These are phyloP conservation scores for Breynia disticha DNA, from an alignment of 441 rosid genomes.

Conservation along the genomic window DNA sequence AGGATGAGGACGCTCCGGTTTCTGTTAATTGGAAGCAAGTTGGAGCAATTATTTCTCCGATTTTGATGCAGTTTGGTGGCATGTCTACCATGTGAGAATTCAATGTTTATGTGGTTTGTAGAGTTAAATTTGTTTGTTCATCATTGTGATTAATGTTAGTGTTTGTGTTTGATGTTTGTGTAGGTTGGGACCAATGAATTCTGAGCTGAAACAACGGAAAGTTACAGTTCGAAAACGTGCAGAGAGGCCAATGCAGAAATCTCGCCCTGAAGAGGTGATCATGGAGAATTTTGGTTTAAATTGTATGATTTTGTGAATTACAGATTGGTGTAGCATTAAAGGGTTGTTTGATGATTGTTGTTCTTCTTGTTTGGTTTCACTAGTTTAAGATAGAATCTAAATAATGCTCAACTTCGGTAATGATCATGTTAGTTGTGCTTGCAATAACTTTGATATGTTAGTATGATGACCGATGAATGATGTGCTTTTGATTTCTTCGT, in stretches of 20 bases:
- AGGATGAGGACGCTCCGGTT: constrained; percentile 21
- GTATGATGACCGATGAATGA: constrained; percentile 3
- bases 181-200: constrained; percentile 70
- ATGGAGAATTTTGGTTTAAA: background rate
- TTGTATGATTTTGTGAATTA: constrained; percentile 1
- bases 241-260: constrained; percentile 32
- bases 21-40: constrained; percentile 43
- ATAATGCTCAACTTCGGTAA: background rate
- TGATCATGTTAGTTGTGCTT: background rate
- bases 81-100: constrained; percentile 50
- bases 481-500: constrained; percentile 1
- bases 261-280: constrained; percentile 52
- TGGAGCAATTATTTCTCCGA: constrained; percentile 37
- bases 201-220: constrained; percentile 44
- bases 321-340: background rate
- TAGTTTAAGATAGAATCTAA: background rate
- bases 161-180: constrained; percentile 5
- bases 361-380: background rate
- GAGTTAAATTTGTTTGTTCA: background rate
- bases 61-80: constrained; percentile 27
- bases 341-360: background rate
- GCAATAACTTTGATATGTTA: background rate
- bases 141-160: background rate
- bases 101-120: background rate
- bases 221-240: constrained; percentile 21